Evolutionary conservation across 2,329 filamentous ascomycete species (phyloP).

Genomic region (Microdochium nivale): DNA sequence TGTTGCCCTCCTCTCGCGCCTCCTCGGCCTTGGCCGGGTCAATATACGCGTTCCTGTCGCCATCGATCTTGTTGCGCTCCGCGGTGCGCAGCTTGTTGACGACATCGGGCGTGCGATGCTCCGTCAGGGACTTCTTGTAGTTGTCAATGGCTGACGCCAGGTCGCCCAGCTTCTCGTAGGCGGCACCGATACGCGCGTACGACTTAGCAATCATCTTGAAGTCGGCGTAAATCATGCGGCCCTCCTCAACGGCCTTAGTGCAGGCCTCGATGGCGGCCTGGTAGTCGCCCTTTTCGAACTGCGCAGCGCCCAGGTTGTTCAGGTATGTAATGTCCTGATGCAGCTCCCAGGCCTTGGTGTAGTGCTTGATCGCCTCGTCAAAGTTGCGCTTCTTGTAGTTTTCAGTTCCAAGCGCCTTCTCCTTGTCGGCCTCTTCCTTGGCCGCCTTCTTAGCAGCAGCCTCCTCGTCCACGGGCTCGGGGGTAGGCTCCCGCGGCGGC

Average conservation of each 20-base stretch:
- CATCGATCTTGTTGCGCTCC: slow-evolving; percentile 76
- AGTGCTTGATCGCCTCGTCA: slow-evolving; percentile 89
- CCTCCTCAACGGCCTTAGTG: slow-evolving; percentile 81
- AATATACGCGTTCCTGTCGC: slow-evolving; percentile 71
- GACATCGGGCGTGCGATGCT: slow-evolving; percentile 92
- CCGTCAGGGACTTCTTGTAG: slow-evolving; percentile 89
- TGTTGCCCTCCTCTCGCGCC: slow-evolving; percentile 87
- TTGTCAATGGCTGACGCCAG: slow-evolving; percentile 71
- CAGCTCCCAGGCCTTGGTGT: slow-evolving; percentile 87
- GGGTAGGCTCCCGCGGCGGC: slow-evolving; percentile 46
- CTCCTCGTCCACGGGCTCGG: slow-evolving; percentile 72
- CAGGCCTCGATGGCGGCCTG: slow-evolving; percentile 80
- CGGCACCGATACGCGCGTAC: slow-evolving; percentile 89
- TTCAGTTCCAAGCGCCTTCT: slow-evolving; percentile 90
- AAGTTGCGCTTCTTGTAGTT: slow-evolving; percentile 98
- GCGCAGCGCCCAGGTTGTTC: slow-evolving; percentile 89
- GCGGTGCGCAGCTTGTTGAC: slow-evolving; percentile 85
- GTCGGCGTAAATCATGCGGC: slow-evolving; percentile 81
- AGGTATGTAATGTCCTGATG: slow-evolving; percentile 97
- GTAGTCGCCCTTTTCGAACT: slow-evolving; percentile 95
- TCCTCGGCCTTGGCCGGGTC: slow-evolving; percentile 90
- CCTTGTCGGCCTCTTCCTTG: slow-evolving; percentile 85
- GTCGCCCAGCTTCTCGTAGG: slow-evolving; percentile 86
- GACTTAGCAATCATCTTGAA: slow-evolving; percentile 98
- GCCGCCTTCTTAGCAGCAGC: slow-evolving; percentile 75